Evolutionary conservation across 257 asterid species (phyloP).

Genomic region (Solanum medicagineum): DNA sequence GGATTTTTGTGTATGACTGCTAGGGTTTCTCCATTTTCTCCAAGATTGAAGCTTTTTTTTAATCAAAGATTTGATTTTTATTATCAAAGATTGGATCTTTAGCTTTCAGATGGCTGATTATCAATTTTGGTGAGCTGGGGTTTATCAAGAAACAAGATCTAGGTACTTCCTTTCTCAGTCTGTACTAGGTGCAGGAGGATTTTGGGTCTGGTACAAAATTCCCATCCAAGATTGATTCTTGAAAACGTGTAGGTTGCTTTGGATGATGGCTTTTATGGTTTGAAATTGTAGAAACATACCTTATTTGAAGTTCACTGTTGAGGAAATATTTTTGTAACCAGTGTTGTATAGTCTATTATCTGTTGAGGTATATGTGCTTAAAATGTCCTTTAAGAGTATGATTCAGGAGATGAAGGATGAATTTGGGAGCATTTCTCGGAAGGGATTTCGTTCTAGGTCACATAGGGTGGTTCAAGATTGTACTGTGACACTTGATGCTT

Average conservation of each 20-base stretch:
- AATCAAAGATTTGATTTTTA: conserved; percentile 4
- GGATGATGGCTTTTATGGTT: not conserved
- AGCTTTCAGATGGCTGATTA: not conserved
- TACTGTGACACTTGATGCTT: conserved; percentile 43
- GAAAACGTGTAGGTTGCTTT: not conserved
- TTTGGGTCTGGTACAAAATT: not conserved
- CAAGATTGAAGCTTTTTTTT: not conserved
- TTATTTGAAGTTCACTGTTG: not conserved
- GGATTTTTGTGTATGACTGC: not conserved
- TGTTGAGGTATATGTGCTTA: not conserved
- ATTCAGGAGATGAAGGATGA: conserved; percentile 33
- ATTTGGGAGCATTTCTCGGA: conserved; percentile 30
- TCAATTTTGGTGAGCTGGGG: not conserved
- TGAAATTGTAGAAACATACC: not conserved
- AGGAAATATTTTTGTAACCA: not conserved
- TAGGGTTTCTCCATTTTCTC: not conserved
- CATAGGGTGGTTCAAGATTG: conserved; percentile 36
- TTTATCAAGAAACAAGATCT: not conserved
- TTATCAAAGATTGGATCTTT: not conserved
- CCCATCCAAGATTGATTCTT: not conserved
- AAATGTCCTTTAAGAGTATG: conserved; percentile 27
- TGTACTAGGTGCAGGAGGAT: not conserved
- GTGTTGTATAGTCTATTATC: not conserved
- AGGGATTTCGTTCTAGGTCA: conserved; percentile 35
- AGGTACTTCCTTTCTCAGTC: not conserved